Base-by-base conservation (phyloP, 805 yeast genomes). In the Saccharomycopsis synnaedendra region DNA sequence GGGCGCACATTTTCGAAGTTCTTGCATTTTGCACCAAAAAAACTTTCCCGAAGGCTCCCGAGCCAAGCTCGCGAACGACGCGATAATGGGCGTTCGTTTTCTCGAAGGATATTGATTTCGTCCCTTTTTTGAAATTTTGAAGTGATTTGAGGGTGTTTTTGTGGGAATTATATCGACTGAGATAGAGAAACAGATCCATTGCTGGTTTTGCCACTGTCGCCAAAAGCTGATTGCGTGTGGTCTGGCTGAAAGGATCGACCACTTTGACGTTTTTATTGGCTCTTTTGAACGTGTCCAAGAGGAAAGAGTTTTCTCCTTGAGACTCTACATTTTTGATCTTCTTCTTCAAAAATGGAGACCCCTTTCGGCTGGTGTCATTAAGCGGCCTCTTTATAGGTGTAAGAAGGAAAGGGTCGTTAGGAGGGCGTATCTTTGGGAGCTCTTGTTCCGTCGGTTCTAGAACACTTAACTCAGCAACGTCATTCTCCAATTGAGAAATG, bases 11-110 rank as follows among this genome's bases (percentile, higher is more conserved):
- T 1, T 63, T 58, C 1, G 85, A 86, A 27, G n/a, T 31, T 5
- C 63, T 60, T 51, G 75, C 71, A 8, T 72, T 66, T 59, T 84
- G 89, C 1, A 84, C 80, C 28, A 86, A 64, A 58, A 78, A 86
- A 0, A 86, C 95, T 1, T 76, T 70, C 0, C 89, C 94, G 64
- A 69, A 81, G 0, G 89, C 93, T n/a, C 95, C 94, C 56, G 73
- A 74, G 0, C 96, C 96, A 8, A 88, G 41, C 55, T 60, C 54
- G 48, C 57, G 50, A 56, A 66, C 31, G 58, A 64, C 48, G 64
- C 72, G 56, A 58, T 61, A 62, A 6, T 62, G 50, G 44, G 63
- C 67, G 40, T 58, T 55, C 2, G 65, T 42, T 37, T 42, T 41
- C 7, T 42, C 49, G 32, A 46, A 63, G 38, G 59, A 60, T 46